Evolutionary conservation across 2,329 filamentous ascomycete species (phyloP).

Genomic region (Diaporthe sp.): DNA sequence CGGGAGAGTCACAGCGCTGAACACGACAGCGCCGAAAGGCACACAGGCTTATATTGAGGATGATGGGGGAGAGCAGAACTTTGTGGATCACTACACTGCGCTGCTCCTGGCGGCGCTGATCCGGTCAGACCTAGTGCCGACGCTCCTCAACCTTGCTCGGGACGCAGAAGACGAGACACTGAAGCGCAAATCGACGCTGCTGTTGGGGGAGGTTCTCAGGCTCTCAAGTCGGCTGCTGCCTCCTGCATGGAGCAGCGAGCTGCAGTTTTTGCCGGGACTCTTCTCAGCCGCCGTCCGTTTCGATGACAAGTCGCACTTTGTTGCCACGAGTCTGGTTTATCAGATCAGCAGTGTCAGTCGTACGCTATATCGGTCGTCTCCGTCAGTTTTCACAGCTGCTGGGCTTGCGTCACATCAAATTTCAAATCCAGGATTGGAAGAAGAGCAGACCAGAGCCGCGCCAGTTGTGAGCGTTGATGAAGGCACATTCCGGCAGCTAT

Average conservation of each 20-base stretch:
- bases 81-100: constrained; percentile 95
- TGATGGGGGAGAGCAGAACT: constrained; percentile 80
- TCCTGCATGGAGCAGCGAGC: constrained; percentile 81
- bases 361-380: constrained; percentile 86
- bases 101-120: constrained; percentile 89
- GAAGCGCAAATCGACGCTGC: constrained; percentile 88
- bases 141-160: constrained; percentile 74
- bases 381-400: constrained; percentile 55
- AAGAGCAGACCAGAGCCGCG: constrained; percentile 69
- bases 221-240: constrained; percentile 89
- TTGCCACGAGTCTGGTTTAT: constrained; percentile 92
- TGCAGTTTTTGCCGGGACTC: constrained; percentile 90
- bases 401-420: constrained; percentile 59
- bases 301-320: constrained; percentile 78
- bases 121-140: constrained; percentile 79
- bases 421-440: constrained; percentile 64
- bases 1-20: constrained; percentile 90
- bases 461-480: constrained; percentile 67
- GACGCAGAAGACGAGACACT: constrained; percentile 77
- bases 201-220: constrained; percentile 93
- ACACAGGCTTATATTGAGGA: constrained; percentile 72
- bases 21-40: constrained; percentile 68
- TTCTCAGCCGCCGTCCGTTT: constrained; percentile 83
- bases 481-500: constrained; percentile 73
- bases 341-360: constrained; percentile 98